Evolutionary conservation across 2,329 filamentous ascomycete species (phyloP), one percentile per base, ranked within the genome.

Genomic region (Diaporthe sp.): DNA sequence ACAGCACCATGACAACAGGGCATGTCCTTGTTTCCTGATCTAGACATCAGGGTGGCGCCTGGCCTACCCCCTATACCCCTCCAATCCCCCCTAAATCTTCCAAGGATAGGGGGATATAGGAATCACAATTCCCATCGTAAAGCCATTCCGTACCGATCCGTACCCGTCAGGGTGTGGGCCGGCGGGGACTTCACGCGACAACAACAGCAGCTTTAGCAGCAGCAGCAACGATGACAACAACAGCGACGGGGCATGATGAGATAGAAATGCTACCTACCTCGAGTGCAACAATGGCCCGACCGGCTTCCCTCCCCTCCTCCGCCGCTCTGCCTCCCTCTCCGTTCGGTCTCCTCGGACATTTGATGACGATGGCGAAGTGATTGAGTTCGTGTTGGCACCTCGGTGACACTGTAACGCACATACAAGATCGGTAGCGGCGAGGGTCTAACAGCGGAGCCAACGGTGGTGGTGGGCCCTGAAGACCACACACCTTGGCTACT

Each of bases 281-380:
- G 20, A 49, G 20, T 49, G 37, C 61, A 49, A 65, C 42, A 47
- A 49, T 31, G 25, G 13, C 2, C 61, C 42, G 61, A 65, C 42
- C 65, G 49, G 65, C 31, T 55, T 28, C 49, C 34, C n/a, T 39
- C 20, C 10, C 47, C 31, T 34, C 17, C 63, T 37, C 34, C 65
- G 47, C 47, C 65, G 49, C 49, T 34, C 0, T 39, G n/a, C 15
- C n/a, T 42, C 44, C 42, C 47, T 39, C 15, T 55, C 34, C 12
- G 10, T 39, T 73, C 71, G 58, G 60, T 67, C 47, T 78, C 76
- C 78, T 80, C 68, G 79, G 79, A 79, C 78, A 79, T 77, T 79
- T 55, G 65, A 55, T 70, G 65, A n/a, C 25, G 34, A 70, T 42
- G 47, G 34, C 34, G 49, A 31, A 42, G 74, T 72, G 70, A 44